phyloP scores from a whole-genome alignment of 305 asterid species.

The Coffea humblotiana region DNA sequence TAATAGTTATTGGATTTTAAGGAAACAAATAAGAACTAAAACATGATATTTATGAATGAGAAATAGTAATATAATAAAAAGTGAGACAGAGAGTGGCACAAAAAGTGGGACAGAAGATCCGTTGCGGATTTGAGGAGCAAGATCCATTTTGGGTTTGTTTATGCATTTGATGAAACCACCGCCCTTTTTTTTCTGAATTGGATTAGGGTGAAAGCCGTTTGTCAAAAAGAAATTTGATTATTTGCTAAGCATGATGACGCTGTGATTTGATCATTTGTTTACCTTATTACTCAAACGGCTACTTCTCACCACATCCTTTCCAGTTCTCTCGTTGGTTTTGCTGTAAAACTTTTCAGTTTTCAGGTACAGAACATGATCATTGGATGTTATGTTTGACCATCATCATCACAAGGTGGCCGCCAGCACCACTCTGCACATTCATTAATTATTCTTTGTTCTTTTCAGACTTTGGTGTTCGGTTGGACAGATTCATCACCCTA shows the following conservation, averaged over 20 bases:
- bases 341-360: background rate
- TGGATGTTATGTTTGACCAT: background rate
- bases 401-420: background rate
- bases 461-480: background rate
- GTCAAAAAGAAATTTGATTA: background rate
- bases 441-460: background rate
- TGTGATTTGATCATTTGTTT: background rate
- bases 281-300: background rate
- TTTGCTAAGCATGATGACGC: background rate
- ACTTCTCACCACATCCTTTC: slow-evolving; percentile 2
- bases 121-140: too few relatives aligned
- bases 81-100: too few relatives aligned
- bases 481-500: background rate
- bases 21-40: too few relatives aligned
- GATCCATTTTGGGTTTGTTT: too few relatives aligned
- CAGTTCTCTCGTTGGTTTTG: background rate
- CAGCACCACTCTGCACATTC: background rate
- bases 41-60: too few relatives aligned
- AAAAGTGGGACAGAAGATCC: too few relatives aligned
- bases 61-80: too few relatives aligned
- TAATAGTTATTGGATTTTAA: too few relatives aligned
- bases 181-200: too few relatives aligned
- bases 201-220: background rate
- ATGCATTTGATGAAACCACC: too few relatives aligned
- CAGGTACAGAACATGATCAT: background rate